Base-by-base conservation (phyloP, 441 rosid species). In the Populus hybrid region DNA sequence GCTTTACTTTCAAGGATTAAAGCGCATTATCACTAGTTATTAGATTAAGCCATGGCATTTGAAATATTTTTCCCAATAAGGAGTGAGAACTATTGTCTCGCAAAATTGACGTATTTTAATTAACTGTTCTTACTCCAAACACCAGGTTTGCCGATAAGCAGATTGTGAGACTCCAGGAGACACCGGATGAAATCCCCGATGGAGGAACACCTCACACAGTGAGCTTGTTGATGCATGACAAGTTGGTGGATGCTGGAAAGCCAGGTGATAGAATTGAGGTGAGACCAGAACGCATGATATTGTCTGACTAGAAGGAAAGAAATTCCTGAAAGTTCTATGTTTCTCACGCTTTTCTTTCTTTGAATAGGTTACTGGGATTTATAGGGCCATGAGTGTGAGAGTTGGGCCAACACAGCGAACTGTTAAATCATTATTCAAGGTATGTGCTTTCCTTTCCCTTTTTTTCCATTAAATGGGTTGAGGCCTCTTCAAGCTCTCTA, bases 231-330 rank as follows among this genome's bases (percentile, higher is more conserved):
- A 85, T 96, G 93, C 98, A 96, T 84, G 97, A 94, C 85, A 96
- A 96, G 87, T 75, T 96, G 86, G 98, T 93, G 46, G 98, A 94
- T 86, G 77, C 89, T 79, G 98, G 94, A 84, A 96, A 94, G 87
- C 99, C 98, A 9, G 98, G 99, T 78, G 98, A 94, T 82, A 88
- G 99, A 87, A 92, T 94, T 81, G 98, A 94, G 97, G 99, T 96
- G 75, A 81, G 80, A 59, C 38, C 40, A 38, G 40, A 11, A 8
- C 23, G 9, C 40, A 40, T 69, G 36, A 42, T 73, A 20, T 69
- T 71, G 38, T 73, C 24, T 69, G 21, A 65, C 61, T 16, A 20
- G 61, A 12, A 23, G 57, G 57, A 46, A 28, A n/a, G 40, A 3
- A 42, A 18, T 23, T 50, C 69, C 65, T 61, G 26, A 26, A 64